phyloP scores from a whole-genome alignment of 139 green algal genomes.

The Mesotaenium endlicherianum region DNA sequence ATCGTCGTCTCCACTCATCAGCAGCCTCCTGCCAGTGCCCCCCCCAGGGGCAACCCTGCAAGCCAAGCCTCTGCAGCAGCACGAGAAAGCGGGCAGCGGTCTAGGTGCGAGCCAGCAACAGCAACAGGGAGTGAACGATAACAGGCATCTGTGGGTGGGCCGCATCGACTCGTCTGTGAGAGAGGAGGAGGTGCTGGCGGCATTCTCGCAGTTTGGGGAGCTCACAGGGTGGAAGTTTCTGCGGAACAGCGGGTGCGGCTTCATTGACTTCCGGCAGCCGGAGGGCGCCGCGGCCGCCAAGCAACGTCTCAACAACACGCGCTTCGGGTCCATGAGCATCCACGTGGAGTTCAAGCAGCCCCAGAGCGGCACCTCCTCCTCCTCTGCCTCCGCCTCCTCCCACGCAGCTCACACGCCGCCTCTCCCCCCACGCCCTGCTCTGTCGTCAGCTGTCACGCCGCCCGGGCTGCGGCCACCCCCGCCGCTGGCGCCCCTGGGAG shows the following conservation, averaged over 20 bases:
- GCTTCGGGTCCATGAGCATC: slow-evolving; percentile 24
- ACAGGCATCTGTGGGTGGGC: slow-evolving; percentile 42
- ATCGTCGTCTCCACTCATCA: no score
- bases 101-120: no score
- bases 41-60: no score
- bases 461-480: background rate
- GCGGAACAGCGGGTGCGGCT: slow-evolving; percentile 18
- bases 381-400: no score
- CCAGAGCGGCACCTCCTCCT: no score
- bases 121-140: no score
- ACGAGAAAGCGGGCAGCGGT: no score
- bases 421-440: background rate
- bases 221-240: slow-evolving; percentile 44
- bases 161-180: slow-evolving; percentile 29
- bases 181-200: slow-evolving; percentile 44
- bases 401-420: background rate
- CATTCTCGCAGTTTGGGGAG: slow-evolving; percentile 41
- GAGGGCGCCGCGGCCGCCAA: slow-evolving; percentile 23
- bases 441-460: no score
- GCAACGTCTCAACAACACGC: slow-evolving; percentile 17
- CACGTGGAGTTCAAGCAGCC: slow-evolving; percentile 29
- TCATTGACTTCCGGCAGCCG: slow-evolving; percentile 39
- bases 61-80: no score
- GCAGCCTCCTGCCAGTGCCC: no score
- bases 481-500: background rate